Conservation (phyloP, 2,329 filamentous ascomycete genomes). For the Sphaerulina musiva region DNA sequence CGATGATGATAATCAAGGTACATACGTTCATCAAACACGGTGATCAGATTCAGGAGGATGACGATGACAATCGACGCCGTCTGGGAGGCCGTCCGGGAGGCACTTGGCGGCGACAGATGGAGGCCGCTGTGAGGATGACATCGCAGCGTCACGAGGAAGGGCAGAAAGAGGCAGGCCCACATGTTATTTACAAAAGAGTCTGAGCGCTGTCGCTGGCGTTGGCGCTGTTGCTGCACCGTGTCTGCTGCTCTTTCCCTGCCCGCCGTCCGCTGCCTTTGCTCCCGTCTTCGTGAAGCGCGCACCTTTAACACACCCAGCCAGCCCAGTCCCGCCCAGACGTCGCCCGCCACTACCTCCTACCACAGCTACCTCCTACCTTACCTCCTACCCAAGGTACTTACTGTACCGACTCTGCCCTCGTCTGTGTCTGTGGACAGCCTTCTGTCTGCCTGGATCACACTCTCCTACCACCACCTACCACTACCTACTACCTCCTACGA, state of each 20-base stretch:
- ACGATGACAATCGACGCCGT: not conserved
- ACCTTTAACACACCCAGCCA: not conserved
- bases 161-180: not conserved
- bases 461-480: no score
- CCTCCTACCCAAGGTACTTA: no score
- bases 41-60: not conserved
- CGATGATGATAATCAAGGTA: no score
- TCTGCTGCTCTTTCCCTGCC: not conserved
- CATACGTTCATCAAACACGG: not conserved
- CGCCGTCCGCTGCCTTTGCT: not conserved
- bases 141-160: slow-evolving; percentile 1
- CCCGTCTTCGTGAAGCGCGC: not conserved
- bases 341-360: not conserved
- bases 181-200: not conserved
- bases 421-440: no score
- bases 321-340: not conserved
- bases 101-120: not conserved
- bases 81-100: not conserved
- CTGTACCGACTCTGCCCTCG: no score
- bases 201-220: not conserved
- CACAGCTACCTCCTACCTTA: no score
- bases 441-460: no score
- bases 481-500: no score
- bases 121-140: not conserved
- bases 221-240: not conserved